Base-by-base conservation (phyloP, 257 asterid genomes). In the Forsythia viridissima region DNA sequence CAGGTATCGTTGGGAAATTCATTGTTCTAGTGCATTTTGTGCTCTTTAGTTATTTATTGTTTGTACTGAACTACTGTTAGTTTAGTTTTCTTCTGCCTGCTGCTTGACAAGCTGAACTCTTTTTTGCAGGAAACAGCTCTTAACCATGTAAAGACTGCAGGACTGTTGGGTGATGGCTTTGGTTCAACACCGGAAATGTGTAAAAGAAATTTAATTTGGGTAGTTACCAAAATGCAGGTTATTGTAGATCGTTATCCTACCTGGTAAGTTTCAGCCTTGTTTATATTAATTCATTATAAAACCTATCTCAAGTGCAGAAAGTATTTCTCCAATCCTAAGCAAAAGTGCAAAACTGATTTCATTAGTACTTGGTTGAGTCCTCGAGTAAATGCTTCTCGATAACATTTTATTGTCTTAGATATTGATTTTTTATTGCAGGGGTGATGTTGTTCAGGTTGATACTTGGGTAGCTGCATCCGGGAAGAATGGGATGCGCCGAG, bases 391-490 rank as follows among this genome's bases (percentile, higher is more conserved):
- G 40, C 21, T 21, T 2, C 61, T 70, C 6, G 2, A 1, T 61
- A 24, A 67, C 72, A 65, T 71, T 42, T 85, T 51, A 68, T 65
- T 34, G 1, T 48, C 70, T 84, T 78, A 78, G 74, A 82, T 79
- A 74, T 76, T 66, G 20, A 68, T 70, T 69, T 38, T 79, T 72
- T 74, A 42, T 71, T 77, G 48, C 87, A 94, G 99, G 99, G 97
- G 97, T 72, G 98, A 96, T 87, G 94, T 90, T 82, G 97, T 93
- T 84, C 98, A 93, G 84, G 94, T 96, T 40, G 98, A 96, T 85
- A 93, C 99, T 15, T 96, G 97, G 97, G 96, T 96, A 48, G 96
- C 95, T 72, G 98, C 96, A 77, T 92, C 97, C 6, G 99, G 99
- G 75, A 96, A 96, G 85, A 93, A 96, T 86, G 98, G 98, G 34